Conservation (phyloP, 768 basidiomycete genomes). For the Pluteus cervinus region DNA sequence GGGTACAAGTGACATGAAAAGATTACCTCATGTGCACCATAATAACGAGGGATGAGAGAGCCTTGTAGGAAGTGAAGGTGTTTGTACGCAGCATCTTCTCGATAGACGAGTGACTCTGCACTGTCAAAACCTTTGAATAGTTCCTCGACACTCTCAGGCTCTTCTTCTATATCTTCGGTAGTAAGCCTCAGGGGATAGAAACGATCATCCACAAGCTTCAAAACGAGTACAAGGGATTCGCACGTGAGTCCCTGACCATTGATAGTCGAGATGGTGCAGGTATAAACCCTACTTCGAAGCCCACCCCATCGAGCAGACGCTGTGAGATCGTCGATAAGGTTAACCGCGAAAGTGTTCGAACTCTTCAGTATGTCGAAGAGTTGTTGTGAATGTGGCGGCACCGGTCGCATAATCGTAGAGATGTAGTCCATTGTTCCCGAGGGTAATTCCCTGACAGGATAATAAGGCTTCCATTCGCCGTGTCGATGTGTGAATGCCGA, state of each 20-base stretch:
- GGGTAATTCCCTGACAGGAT: conserved; percentile 5
- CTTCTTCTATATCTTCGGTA: conserved; percentile 4
- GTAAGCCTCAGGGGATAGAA: too few relatives aligned
- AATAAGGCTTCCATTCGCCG: background rate
- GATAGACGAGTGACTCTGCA: conserved; percentile 8
- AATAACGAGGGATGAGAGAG: conserved; percentile 8
- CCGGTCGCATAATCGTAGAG: too few relatives aligned
- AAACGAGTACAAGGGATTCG: conserved; percentile 7
- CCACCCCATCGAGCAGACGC: too few relatives aligned
- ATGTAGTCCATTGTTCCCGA: conserved; percentile 8
- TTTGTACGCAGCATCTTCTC: conserved; percentile 8
- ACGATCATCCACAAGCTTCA: conserved; percentile 9
- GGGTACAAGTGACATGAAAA: conserved; percentile 1
- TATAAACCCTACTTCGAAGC: too few relatives aligned
- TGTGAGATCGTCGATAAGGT: too few relatives aligned
- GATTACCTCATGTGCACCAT: conserved; percentile 8
- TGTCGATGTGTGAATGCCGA: conserved; percentile 5
- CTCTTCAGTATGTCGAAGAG: too few relatives aligned
- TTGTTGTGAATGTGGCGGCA: too few relatives aligned
- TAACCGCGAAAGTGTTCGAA: too few relatives aligned
- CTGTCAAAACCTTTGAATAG: conserved; percentile 5
- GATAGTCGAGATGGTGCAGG: conserved; percentile 6
- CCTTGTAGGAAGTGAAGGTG: conserved; percentile 8
- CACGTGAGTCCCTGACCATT: conserved; percentile 6
- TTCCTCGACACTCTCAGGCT: conserved; percentile 1